Conservation (phyloP, 208 protist species). For the Endotrypanum monterogeii region DNA sequence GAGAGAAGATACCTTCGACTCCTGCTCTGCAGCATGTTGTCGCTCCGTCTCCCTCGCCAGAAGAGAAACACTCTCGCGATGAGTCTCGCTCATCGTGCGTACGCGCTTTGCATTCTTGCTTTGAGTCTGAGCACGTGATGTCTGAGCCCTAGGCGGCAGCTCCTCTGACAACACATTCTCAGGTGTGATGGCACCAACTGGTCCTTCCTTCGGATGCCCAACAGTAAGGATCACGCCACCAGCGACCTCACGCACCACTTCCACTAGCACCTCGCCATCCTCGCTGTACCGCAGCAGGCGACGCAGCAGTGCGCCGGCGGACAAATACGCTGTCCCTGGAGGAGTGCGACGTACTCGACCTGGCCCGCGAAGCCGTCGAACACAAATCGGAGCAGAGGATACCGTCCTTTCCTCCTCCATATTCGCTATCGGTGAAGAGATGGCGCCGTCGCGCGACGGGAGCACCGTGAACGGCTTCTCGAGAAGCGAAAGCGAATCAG, state of each 20-base stretch:
- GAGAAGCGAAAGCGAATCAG: not conserved
- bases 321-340: conserved; percentile 44
- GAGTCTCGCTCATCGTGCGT: conserved; percentile 11
- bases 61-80: conserved; percentile 18
- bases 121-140: not conserved
- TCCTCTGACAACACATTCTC: not conserved
- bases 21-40: conserved; percentile 24
- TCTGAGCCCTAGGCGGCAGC: not conserved
- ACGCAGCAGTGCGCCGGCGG: conserved; percentile 45
- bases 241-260: conserved; percentile 26
- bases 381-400: conserved; percentile 14
- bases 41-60: conserved; percentile 26
- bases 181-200: not conserved
- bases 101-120: not conserved
- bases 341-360: conserved; percentile 47
- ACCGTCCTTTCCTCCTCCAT: conserved; percentile 10
- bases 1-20: conserved; percentile 18
- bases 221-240: not conserved
- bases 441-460: not conserved
- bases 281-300: conserved; percentile 33
- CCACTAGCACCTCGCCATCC: conserved; percentile 23
- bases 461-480: not conserved
- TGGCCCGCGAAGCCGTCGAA: conserved; percentile 39
- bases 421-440: not conserved
- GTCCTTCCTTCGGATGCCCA: not conserved